Evolutionary conservation across 2,329 filamentous ascomycete species (phyloP).

Genomic region (Penicillium glabrum): DNA sequence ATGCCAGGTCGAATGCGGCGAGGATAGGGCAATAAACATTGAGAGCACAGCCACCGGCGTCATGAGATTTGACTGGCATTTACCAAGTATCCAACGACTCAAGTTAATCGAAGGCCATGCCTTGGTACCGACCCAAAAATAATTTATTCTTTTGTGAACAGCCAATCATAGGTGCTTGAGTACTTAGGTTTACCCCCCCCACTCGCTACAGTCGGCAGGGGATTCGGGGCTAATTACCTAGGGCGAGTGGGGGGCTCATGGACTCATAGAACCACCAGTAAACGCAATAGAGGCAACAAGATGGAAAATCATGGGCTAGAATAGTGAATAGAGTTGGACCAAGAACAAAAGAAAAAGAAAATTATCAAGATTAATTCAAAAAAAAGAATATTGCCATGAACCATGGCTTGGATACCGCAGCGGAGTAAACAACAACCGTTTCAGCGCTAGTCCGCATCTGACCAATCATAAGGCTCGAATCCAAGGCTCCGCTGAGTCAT

Average conservation of each 20-base stretch:
- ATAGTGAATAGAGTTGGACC: too few relatives aligned
- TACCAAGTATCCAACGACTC: not conserved
- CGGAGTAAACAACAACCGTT: conserved; percentile 13
- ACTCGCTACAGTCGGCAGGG: not conserved
- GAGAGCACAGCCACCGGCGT: conserved; percentile 21
- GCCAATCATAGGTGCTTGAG: not conserved
- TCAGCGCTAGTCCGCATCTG: not conserved
- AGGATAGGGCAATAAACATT: not conserved
- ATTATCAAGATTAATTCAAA: not conserved
- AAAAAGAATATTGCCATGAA: not conserved
- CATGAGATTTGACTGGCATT: conserved; percentile 5
- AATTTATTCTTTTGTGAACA: not conserved
- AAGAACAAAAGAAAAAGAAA: too few relatives aligned
- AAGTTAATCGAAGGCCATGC: not conserved
- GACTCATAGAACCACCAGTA: too few relatives aligned
- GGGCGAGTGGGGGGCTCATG: not conserved
- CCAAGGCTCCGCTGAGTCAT: conserved; percentile 27
- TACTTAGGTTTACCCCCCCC: not conserved
- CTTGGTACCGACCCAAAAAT: not conserved
- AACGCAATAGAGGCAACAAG: too few relatives aligned
- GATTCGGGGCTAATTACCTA: not conserved
- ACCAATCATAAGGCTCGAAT: conserved; percentile 1
- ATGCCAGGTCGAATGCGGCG: conserved; percentile 8
- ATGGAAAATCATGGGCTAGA: too few relatives aligned
- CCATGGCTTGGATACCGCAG: not conserved